Base-by-base conservation (phyloP, 1,139 yeast species). In the Protomyces arabidopsidicola region DNA sequence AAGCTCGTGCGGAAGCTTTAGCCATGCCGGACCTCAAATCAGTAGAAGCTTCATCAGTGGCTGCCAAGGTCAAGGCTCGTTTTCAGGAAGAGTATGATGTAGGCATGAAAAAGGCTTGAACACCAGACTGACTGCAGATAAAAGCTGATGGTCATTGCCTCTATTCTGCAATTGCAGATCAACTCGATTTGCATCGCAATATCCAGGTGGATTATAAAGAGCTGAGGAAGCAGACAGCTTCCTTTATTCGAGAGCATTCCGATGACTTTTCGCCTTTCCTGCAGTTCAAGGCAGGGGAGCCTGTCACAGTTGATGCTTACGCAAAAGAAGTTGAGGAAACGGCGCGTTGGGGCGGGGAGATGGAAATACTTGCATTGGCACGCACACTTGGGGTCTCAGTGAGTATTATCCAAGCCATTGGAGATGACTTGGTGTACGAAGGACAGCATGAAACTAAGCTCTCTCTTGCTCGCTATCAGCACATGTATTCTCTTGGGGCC, bases 281-380 rank as follows among this genome's bases (percentile, higher is more conserved):
- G 69, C 85, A 89, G 71, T 96, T 89, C 72, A 96, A 90, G 69
- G 0, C 79, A 84, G 78, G 77, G 3, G 22, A 82, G 14, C 70
- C 87, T 68, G 78, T 81, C 53, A 88, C 88, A 67, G 75, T 91
- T 34, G 86, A 82, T 45, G 82, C 82, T n/a, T 93, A 93, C 73
- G 81, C 90, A 8, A 74, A 77, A 1, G 86, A 86, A 68, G 79
- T 93, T 64, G 87, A 81, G 63, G 77, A 76, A 16, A 89, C 97
- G 0, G 85, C 96, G 0, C 83, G 89, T 79, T 93, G 98, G 98
- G 98, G 98, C 35, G 95, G 97, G 3, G 98, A 93, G 71, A 79
- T 90, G 78, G 98, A 93, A 76, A 84, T 91, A 20, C 74, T 89
- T 70, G 97, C 98, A 0, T 77, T 90, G 53, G 81, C 95, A 0